Base-by-base conservation (phyloP, 169 alveolate genomes). In the Eimeria necatrix region DNA sequence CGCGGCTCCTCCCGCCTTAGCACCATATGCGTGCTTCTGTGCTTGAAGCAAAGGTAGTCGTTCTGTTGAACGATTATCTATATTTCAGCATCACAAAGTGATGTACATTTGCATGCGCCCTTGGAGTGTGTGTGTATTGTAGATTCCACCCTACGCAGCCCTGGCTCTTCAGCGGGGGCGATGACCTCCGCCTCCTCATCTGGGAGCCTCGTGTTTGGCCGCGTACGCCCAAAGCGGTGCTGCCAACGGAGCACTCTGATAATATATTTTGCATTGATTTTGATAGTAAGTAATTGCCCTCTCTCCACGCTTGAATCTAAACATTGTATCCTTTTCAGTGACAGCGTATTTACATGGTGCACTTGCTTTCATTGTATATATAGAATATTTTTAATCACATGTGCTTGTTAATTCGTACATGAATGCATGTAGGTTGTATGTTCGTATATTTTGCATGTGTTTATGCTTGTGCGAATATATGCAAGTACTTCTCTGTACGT, bases 131-230 rank as follows among this genome's bases (percentile, higher is more conserved):
- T 26, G 49, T 70, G 1, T 60, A 51, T 41, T 73, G 4, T 73
- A 81, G 90, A 24, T 81, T 81, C 59, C 90, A 81, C 52, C 90
- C 90, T 32, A 24, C 71, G 9, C 49, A 81, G 74, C 90, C 61
- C 51, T 56, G 68, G 74, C 90, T 81, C 56, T 81, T 20, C 73
- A 81, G 90, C 53, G 90, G 90, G 9, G 90, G 90, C 48, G 90
- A 81, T 52, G 90, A 81, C 26, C 74, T 81, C 56, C 90, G 74
- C 16, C 90, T 81, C 14, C 90, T 81, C 56, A 6, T 81, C 0
- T 81, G 90, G 90, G 90, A 81, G 90, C 90, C 90, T 22, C 90
- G 90, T 24, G 90, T 24, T 22, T 81, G 68, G 90, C 90, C 90
- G 8, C 90, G 90, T 6, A 53, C n/a, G 0, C 90, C 90, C 51